These are phyloP conservation scores for rapeseed (Brassica napus) DNA, from an alignment of 345 rosid species.

Conservation along the genomic window DNA sequence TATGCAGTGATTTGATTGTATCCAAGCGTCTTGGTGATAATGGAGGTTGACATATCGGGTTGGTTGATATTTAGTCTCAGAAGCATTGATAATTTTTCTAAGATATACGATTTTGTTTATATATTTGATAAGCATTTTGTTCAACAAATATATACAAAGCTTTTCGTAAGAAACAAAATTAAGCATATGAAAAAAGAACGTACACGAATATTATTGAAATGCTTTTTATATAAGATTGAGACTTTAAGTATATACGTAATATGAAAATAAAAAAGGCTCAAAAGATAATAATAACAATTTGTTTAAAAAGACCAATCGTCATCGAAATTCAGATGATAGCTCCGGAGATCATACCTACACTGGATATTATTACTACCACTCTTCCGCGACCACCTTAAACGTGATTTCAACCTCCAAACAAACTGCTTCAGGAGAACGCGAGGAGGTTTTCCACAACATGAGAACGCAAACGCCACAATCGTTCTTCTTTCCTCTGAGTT, in stretches of 20 bases:
- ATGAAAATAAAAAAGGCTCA: background rate
- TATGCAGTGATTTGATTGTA: too few relatives aligned
- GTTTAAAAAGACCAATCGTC: constrained; percentile 35
- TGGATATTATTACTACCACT: constrained; percentile 33
- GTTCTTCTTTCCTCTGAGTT: constrained; percentile 31
- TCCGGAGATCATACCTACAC: constrained; percentile 45
- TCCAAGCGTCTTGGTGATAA: too few relatives aligned
- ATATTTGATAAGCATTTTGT: background rate
- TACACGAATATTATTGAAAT: background rate
- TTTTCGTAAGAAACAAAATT: background rate
- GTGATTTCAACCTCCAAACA: constrained; percentile 44
- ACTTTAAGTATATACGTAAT: constrained; percentile 7
- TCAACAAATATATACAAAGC: background rate
- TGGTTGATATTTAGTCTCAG: background rate
- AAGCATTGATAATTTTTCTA: background rate
- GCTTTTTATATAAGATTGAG: background rate
- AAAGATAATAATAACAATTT: background rate
- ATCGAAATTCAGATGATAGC: constrained; percentile 49
- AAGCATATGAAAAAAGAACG: background rate
- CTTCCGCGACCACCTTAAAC: constrained; percentile 36
- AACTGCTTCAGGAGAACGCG: constrained; percentile 36
- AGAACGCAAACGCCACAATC: constrained; percentile 34
- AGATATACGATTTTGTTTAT: too few relatives aligned
- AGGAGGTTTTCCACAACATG: constrained; percentile 31
- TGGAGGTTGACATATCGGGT: too few relatives aligned